Evolutionary conservation across 176 grass and related monocot genomes (phyloP).

Genomic region (Eleusine indica): DNA sequence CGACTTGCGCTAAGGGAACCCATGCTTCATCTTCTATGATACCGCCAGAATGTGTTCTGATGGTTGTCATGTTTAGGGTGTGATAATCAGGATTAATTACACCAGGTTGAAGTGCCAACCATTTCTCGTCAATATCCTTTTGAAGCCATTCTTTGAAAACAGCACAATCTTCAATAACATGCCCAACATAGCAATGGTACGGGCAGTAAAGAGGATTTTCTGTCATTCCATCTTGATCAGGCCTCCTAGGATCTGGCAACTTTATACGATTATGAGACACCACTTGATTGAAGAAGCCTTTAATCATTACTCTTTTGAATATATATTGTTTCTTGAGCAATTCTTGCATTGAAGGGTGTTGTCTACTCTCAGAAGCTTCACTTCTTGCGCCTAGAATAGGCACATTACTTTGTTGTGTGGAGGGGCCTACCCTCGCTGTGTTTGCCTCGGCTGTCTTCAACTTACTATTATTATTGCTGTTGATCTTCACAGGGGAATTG

Average conservation of each 20-base stretch:
- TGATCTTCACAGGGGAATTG: not conserved
- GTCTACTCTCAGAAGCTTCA: no score
- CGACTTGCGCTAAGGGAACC: not conserved
- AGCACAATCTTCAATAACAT: not conserved
- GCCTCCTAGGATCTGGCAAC: no score
- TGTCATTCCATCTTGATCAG: no score
- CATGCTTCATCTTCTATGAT: not conserved
- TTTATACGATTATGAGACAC: no score
- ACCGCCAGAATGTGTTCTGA: rapidly evolving
- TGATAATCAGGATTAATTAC: not conserved
- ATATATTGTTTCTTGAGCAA: no score
- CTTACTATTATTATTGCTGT: not conserved
- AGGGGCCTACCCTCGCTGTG: no score
- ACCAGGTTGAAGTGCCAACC: not conserved
- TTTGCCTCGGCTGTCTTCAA: no score
- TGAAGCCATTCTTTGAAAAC: not conserved
- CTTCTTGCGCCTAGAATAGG: no score
- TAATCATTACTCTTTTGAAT: no score
- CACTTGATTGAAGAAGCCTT: no score
- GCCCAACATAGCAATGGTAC: not conserved
- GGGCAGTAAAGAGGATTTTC: not conserved
- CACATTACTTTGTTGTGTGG: no score
- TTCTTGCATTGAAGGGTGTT: no score
- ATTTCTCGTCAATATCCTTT: not conserved
- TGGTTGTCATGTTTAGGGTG: not conserved